phyloP scores from a whole-genome alignment of 2,329 filamentous ascomycete genomes.

The Penicillium thymicola region DNA sequence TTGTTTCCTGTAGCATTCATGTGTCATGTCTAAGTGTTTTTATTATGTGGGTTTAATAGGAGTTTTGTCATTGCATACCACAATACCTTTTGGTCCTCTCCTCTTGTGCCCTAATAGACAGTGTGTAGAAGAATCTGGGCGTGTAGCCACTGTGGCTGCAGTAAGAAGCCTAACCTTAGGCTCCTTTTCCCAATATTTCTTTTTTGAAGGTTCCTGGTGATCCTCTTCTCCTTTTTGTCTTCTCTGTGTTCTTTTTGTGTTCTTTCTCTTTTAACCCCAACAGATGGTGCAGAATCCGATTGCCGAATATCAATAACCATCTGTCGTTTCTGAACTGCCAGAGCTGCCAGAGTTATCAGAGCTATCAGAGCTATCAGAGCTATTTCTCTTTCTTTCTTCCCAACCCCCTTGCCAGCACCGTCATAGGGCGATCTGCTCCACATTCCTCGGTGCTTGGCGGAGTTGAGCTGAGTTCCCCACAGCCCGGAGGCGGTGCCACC shows the following conservation, averaged over 20 bases:
- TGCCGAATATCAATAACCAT: too few relatives aligned
- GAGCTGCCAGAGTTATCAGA: too few relatives aligned
- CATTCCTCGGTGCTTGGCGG: too few relatives aligned
- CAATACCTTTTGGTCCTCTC: background rate
- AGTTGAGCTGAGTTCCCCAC: conserved; percentile 19
- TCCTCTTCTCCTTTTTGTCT: too few relatives aligned
- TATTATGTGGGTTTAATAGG: background rate
- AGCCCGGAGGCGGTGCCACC: conserved; percentile 28
- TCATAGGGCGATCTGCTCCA: too few relatives aligned
- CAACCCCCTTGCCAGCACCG: too few relatives aligned
- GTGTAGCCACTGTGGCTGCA: conserved; percentile 9
- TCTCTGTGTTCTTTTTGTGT: background rate
- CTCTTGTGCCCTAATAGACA: too few relatives aligned
- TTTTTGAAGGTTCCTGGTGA: background rate
- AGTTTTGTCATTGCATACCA: conserved; percentile 7
- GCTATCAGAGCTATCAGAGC: too few relatives aligned
- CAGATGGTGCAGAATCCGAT: too few relatives aligned
- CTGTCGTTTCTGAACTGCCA: too few relatives aligned
- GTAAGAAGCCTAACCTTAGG: conserved; percentile 4
- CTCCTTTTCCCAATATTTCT: background rate
- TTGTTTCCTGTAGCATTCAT: conserved; percentile 1
- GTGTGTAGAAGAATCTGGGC: background rate
- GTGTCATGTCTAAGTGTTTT: conserved; percentile 2
- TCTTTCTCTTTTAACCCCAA: background rate
- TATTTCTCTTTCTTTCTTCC: too few relatives aligned